A percentile compares a stretch with the other conserved stretches of the same genome.
Evolutionary conservation across 495 filamentous ascomycete genomes (phyloP).

Genomic region (Xylaria scruposa): DNA sequence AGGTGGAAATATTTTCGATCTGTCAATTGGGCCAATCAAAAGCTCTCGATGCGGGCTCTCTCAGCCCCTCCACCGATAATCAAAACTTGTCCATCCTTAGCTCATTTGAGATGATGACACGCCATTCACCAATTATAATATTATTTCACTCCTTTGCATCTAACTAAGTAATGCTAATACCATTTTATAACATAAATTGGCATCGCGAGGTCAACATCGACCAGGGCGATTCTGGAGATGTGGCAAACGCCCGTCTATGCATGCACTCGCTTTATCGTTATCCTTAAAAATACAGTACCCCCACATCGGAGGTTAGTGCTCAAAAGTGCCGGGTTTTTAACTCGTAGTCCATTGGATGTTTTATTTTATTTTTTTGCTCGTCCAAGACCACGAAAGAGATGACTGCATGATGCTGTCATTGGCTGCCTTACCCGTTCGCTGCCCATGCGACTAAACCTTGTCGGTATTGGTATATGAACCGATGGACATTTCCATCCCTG

Average conservation of each 20-base stretch:
- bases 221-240: not conserved
- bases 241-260: not conserved
- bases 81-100: not conserved
- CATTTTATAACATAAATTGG: not conserved
- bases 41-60: not conserved
- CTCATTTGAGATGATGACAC: not conserved
- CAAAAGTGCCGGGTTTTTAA: not conserved
- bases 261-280: not conserved
- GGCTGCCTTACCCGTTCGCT: constrained; percentile 10
- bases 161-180: not conserved
- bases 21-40: constrained; percentile 16
- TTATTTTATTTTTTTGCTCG: too few species aligned
- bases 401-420: not conserved
- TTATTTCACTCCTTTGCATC: not conserved
- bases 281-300: not conserved
- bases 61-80: constrained; percentile 1
- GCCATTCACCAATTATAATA: not conserved
- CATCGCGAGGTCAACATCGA: not conserved
- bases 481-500: constrained; percentile 8
- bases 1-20: constrained; percentile 14
- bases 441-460: constrained; percentile 7
- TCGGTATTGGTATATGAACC: not conserved
- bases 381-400: not conserved
- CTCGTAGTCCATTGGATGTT: too few species aligned
- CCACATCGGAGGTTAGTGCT: constrained; percentile 1